Conservation (phyloP, 1,284 basidiomycete species). For the Naganishia cerealis region DNA sequence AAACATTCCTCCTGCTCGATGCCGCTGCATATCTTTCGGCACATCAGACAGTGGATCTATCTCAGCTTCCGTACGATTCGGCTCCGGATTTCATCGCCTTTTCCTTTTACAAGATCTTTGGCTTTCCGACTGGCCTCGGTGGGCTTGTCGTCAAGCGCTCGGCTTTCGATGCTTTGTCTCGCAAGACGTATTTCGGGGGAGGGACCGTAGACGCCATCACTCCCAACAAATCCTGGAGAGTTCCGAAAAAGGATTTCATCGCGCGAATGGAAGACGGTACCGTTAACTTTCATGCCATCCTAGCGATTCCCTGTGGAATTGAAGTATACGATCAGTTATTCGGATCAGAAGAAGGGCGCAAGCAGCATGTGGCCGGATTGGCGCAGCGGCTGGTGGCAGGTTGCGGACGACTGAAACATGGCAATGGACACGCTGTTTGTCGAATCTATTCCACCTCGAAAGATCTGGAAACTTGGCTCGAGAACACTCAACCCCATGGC, state of each 20-base stretch:
- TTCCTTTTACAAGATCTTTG: constrained; percentile 86
- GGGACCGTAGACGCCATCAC: constrained; percentile 32
- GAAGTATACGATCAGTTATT: constrained; percentile 28
- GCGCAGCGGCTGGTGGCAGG: constrained; percentile 16
- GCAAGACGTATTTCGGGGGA: constrained; percentile 30
- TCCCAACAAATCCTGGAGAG: constrained; percentile 20
- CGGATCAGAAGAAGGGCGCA: constrained; percentile 20
- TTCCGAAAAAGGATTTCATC: constrained; percentile 11
- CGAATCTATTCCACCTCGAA: constrained; percentile 19
- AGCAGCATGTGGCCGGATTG: constrained; percentile 20
- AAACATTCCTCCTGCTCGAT: constrained; percentile 40
- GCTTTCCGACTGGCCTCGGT: constrained; percentile 79
- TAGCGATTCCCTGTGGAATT: constrained; percentile 18
- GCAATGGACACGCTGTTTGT: constrained; percentile 15
- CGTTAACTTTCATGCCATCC: constrained; percentile 29
- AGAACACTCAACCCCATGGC: neutral
- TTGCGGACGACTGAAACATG: constrained; percentile 17
- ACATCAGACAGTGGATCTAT: constrained; percentile 67
- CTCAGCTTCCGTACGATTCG: constrained; percentile 72
- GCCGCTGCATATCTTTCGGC: constrained; percentile 53
- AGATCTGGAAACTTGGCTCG: neutral
- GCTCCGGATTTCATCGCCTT: constrained; percentile 76
- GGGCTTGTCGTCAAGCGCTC: constrained; percentile 66
- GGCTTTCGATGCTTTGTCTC: neutral
- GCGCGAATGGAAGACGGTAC: constrained; percentile 31